phyloP scores from a whole-genome alignment of 2,329 filamentous ascomycete genomes.

The Alternaria sp. region DNA sequence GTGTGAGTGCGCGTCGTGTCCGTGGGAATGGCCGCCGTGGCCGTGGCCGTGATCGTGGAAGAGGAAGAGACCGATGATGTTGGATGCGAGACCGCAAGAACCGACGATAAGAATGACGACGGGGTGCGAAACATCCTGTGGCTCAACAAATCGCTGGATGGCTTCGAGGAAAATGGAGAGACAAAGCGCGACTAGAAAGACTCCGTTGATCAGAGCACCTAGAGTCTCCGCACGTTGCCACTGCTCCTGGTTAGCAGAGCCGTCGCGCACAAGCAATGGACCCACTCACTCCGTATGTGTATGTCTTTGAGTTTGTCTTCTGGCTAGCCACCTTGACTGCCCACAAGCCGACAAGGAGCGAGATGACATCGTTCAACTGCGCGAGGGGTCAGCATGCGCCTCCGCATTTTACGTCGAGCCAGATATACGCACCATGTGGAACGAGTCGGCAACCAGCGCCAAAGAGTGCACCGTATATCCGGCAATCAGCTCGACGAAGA shows the following conservation, averaged over 20 bases:
- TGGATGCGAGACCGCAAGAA: conserved; percentile 83
- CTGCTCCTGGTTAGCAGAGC: conserved; percentile 55
- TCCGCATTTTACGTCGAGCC: neutral
- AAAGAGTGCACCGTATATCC: conserved; percentile 88
- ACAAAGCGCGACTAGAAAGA: conserved; percentile 95
- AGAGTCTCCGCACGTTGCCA: conserved; percentile 98
- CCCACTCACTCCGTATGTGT: conserved; percentile 84
- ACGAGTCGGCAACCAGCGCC: conserved; percentile 93
- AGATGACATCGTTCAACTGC: conserved; percentile 95
- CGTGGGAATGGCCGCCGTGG: conserved; percentile 68
- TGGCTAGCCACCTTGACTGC: conserved; percentile 89
- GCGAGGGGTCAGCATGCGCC: conserved; percentile 20
- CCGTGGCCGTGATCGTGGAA: conserved; percentile 93
- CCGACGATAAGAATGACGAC: conserved; percentile 90
- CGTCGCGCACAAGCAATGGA: neutral
- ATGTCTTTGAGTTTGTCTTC: conserved; percentile 82
- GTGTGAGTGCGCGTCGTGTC: conserved; percentile 53
- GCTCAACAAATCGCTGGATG: conserved; percentile 88
- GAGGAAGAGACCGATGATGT: conserved; percentile 86
- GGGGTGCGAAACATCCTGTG: conserved; percentile 85
- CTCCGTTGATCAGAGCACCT: conserved; percentile 94
- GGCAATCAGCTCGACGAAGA: conserved; percentile 84
- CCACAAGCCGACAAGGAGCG: conserved; percentile 90
- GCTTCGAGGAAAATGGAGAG: conserved; percentile 97
- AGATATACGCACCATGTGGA: conserved; percentile 81